Percentiles rank a stretch among this genome's conserved stretches.
These are phyloP conservation scores for Quercus phellos DNA, from an alignment of 331 rosid species.

Conservation along the genomic window DNA sequence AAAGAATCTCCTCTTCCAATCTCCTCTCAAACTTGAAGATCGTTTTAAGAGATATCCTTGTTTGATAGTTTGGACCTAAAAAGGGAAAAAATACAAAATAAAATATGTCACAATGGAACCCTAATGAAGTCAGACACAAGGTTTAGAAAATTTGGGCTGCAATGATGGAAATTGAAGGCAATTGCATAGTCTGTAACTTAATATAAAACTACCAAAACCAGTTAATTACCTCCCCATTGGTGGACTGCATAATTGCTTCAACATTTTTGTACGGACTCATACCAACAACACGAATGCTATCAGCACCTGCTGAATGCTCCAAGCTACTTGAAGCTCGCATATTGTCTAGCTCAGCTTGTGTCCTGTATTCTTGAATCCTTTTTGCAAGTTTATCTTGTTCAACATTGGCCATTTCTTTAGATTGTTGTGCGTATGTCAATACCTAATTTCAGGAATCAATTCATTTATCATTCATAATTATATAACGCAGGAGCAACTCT, in stretches of 20 bases:
- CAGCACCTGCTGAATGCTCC: slow-evolving; percentile 42
- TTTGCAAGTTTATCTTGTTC: slow-evolving; percentile 98
- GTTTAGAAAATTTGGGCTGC: background rate
- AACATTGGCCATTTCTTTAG: slow-evolving; percentile 81
- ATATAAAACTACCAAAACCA: slow-evolving; percentile 10
- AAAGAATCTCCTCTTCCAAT: slow-evolving; percentile 94
- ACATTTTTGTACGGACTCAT: slow-evolving; percentile 51
- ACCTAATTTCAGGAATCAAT: slow-evolving; percentile 47
- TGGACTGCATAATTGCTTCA: slow-evolving; percentile 49
- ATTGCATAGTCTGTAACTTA: background rate
- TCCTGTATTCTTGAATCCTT: slow-evolving; percentile 92
- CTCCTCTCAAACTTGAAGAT: slow-evolving; percentile 74
- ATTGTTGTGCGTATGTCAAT: slow-evolving; percentile 88
- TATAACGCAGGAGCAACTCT: background rate
- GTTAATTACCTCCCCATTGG: slow-evolving; percentile 72
- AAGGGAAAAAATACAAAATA: slow-evolving; percentile 9
- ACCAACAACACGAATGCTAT: slow-evolving; percentile 52
- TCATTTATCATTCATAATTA: background rate
- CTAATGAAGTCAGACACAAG: background rate
- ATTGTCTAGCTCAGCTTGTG: slow-evolving; percentile 79
- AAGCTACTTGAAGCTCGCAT: slow-evolving; percentile 50
- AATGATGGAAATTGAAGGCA: background rate
- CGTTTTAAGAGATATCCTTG: slow-evolving; percentile 95
- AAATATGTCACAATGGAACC: background rate
- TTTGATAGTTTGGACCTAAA: slow-evolving; percentile 66